Conservation (phyloP, 2,329 filamentous ascomycete genomes). For the Penicillium sp. region DNA sequence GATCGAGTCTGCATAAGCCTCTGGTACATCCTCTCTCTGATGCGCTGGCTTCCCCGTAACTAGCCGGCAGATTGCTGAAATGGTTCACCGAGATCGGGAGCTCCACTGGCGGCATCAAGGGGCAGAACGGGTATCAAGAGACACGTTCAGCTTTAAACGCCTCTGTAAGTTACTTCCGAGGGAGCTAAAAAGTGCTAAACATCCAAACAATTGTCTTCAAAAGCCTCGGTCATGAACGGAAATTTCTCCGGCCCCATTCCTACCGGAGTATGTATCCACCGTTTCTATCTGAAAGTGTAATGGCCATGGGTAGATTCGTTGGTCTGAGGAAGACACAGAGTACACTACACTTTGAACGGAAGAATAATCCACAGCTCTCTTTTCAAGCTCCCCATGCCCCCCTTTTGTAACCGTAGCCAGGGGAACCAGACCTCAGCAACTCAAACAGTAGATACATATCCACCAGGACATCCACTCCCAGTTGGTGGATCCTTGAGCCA, state of each 20-base stretch:
- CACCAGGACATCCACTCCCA: slow-evolving; percentile 1
- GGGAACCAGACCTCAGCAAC: slow-evolving; percentile 8
- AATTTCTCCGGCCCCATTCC: slow-evolving; percentile 6
- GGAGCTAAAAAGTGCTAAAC: background rate
- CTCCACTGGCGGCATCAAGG: slow-evolving; percentile 12
- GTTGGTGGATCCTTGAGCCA: slow-evolving; percentile 4
- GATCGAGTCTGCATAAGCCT: background rate
- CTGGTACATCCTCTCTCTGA: background rate
- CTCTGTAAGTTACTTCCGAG: background rate
- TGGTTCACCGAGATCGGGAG: slow-evolving; percentile 33
- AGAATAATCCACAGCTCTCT: background rate
- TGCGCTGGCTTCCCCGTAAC: slow-evolving; percentile 14
- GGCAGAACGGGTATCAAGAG: slow-evolving; percentile 12
- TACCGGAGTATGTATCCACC: slow-evolving; percentile 6
- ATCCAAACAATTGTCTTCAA: background rate
- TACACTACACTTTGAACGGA: background rate
- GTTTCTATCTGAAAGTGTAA: background rate
- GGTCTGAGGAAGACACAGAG: background rate
- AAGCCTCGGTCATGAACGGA: slow-evolving; percentile 4
- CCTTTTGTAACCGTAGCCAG: slow-evolving; percentile 7
- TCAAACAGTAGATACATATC: background rate
- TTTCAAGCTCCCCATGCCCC: slow-evolving; percentile 1
- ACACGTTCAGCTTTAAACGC: background rate
- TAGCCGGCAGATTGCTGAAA: slow-evolving; percentile 29
- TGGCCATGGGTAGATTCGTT: background rate